Percentiles rank a stretch among this genome's conserved stretches.
These are phyloP conservation scores for Carex parvula DNA, from an alignment of 176 grass and related monocot genomes.

Conservation along the genomic window DNA sequence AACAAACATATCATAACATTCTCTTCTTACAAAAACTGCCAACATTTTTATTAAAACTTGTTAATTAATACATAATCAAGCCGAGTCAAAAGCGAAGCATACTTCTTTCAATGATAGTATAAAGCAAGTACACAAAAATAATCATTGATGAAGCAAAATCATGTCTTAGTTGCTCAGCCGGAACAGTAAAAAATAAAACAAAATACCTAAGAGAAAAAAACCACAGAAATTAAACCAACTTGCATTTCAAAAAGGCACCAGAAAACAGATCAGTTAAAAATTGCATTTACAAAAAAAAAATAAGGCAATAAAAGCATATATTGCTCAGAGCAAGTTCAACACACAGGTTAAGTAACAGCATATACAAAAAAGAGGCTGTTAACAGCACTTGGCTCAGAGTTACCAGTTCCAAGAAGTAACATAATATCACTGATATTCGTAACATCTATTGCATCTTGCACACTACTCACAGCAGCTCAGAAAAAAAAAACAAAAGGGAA, in stretches of 20 bases:
- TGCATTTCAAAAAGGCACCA: neutral
- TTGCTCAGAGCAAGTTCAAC: neutral
- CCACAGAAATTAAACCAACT: neutral
- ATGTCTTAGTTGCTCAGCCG: no score
- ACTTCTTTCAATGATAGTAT: neutral
- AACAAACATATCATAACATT: neutral
- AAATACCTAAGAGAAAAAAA: neutral
- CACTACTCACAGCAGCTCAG: neutral
- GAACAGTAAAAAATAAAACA: no score
- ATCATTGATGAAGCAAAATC: neutral
- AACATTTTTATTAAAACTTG: neutral
- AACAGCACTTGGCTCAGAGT: neutral
- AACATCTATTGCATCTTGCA: neutral
- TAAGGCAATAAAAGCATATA: neutral
- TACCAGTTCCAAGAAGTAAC: neutral
- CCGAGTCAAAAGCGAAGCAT: neutral
- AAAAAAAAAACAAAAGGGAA: neutral
- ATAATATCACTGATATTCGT: neutral
- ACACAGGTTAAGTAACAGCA: neutral
- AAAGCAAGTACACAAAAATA: neutral
- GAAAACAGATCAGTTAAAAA: neutral
- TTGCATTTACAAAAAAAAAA: neutral
- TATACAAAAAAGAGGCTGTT: neutral
- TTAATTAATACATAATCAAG: neutral
- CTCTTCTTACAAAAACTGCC: neutral